These are phyloP conservation scores for Aspergillus campestris DNA, from an alignment of 495 filamentous ascomycete species.

Conservation along the genomic window DNA sequence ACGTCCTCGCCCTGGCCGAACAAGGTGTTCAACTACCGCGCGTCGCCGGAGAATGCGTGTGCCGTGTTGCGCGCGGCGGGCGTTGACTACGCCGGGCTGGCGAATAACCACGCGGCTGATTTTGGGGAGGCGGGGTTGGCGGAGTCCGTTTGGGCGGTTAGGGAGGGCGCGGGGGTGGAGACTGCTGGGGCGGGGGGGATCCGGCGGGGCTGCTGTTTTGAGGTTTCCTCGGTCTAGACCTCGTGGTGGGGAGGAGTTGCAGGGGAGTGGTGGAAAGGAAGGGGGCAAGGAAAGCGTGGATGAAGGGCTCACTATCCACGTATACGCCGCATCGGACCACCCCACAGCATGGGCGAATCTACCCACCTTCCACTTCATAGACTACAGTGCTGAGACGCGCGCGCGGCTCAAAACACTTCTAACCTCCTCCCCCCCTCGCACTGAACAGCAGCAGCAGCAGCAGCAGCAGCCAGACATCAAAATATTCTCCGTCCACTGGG, in stretches of 20 bases:
- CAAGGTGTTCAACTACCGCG: conserved; percentile 37
- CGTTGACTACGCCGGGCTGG: conserved; percentile 27
- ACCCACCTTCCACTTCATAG: conserved; percentile 23
- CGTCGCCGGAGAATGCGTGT: conserved; percentile 30
- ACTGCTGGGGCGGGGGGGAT: conserved; percentile 20
- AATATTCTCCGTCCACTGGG: conserved; percentile 37
- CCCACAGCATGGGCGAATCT: conserved; percentile 14
- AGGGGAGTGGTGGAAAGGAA: too few species aligned
- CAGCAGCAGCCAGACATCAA: conserved; percentile 21
- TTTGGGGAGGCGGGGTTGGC: conserved; percentile 23
- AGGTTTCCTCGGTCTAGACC: conserved; percentile 9
- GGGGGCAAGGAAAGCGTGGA: background rate
- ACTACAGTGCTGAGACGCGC: conserved; percentile 20
- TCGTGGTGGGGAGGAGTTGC: conserved; percentile 11
- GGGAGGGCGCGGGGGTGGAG: conserved; percentile 13
- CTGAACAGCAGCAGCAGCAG: too few species aligned
- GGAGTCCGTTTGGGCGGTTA: conserved; percentile 25
- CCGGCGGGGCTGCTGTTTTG: conserved; percentile 24
- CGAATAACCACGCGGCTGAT: conserved; percentile 36
- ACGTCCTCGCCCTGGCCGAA: conserved; percentile 24
- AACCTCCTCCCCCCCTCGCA: background rate
- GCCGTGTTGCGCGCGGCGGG: conserved; percentile 17
- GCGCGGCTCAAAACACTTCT: conserved; percentile 15
- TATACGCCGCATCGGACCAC: conserved; percentile 24
- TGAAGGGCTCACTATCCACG: conserved; percentile 8